Evolutionary conservation across 2,329 filamentous ascomycete species (phyloP).

Genomic region (Phyllosticta citribraziliensis): DNA sequence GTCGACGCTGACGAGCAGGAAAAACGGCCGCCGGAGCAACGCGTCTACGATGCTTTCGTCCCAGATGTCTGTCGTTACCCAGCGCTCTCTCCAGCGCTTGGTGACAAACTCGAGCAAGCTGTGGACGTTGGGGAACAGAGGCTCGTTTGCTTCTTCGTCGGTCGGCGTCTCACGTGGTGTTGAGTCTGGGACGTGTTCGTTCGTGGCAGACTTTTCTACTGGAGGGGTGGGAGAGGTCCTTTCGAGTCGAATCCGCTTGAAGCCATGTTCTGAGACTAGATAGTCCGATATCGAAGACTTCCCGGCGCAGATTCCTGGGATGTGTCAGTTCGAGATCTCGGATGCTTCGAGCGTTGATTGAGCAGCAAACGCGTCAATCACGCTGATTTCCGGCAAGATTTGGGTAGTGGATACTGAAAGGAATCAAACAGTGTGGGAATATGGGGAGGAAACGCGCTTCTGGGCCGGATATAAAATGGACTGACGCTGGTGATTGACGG

Average conservation of each 20-base stretch:
- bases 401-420: neutral
- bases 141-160: constrained; percentile 17
- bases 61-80: constrained; percentile 77
- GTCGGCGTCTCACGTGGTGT: constrained; percentile 1
- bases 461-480: neutral
- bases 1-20: constrained; percentile 84
- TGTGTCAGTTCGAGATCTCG: neutral
- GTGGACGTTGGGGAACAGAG: constrained; percentile 43
- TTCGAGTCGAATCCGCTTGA: constrained; percentile 59
- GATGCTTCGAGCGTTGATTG: neutral
- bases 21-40: constrained; percentile 75
- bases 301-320: constrained; percentile 76
- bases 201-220: constrained; percentile 34
- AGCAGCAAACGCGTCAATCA: neutral
- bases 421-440: neutral
- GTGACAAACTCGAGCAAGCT: constrained; percentile 78
- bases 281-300: constrained; percentile 86
- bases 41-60: constrained; percentile 63
- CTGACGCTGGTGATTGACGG: neutral
- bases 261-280: constrained; percentile 73
- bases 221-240: constrained; percentile 26
- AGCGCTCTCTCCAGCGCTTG: constrained; percentile 69
- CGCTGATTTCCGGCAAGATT: neutral
- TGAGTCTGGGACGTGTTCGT: constrained; percentile 24
- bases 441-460: neutral